These are phyloP conservation scores for Geoglossum glabrum DNA, from an alignment of 495 filamentous ascomycete species.

Conservation along the genomic window DNA sequence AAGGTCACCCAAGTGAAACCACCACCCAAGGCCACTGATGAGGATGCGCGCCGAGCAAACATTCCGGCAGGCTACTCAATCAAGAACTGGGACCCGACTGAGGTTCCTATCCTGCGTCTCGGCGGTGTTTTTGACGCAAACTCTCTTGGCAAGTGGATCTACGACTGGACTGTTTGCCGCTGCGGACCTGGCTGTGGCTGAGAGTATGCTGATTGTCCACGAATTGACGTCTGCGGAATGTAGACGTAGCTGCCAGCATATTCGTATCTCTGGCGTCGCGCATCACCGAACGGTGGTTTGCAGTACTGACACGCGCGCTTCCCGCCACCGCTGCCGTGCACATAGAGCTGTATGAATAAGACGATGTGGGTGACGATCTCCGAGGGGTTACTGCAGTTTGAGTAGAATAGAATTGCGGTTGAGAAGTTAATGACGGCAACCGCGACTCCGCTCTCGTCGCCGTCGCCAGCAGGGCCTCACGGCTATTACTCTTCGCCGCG, in stretches of 20 bases:
- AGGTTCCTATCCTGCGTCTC: slow-evolving; percentile 80
- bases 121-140: slow-evolving; percentile 96
- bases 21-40: slow-evolving; percentile 61
- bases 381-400: too few species aligned
- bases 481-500: neutral
- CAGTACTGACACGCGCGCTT: neutral
- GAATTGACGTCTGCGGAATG: neutral
- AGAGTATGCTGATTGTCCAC: neutral
- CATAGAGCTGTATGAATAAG: too few species aligned
- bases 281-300: neutral
- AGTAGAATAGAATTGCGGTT: too few species aligned
- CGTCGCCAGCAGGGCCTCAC: neutral
- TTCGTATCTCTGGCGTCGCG: neutral
- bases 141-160: slow-evolving; percentile 96
- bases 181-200: slow-evolving; percentile 52
- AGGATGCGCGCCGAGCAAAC: slow-evolving; percentile 55
- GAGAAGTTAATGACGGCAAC: too few species aligned
- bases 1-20: slow-evolving; percentile 1
- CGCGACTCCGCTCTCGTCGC: neutral
- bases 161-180: slow-evolving; percentile 96
- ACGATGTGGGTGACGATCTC: too few species aligned
- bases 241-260: neutral
- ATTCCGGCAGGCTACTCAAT: slow-evolving; percentile 86
- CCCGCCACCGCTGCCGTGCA: neutral
- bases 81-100: slow-evolving; percentile 96